Evolutionary conservation across 2,329 filamentous ascomycete genomes (phyloP), one percentile per base, ranked within the genome.

Genomic region (Elsinoe batatas): DNA sequence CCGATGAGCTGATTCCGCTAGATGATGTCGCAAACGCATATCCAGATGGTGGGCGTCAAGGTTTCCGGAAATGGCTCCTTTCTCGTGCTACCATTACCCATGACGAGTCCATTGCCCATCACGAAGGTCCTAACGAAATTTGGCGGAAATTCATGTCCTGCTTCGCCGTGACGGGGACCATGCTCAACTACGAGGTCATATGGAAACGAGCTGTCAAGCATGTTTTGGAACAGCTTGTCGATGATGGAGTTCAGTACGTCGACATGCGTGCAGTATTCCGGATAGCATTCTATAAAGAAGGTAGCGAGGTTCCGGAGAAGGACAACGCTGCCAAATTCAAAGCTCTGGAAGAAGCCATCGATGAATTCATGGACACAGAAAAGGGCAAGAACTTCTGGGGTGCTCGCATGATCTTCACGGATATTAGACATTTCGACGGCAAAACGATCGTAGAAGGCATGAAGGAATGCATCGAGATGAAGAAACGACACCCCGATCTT

Each of bases 171-270:
- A 77, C 91, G 43, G 80, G 81, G 38, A 84, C 82, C 13, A 79
- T 95, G 53, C 77, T 95, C 49, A 87, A 86, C 70, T 95, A 96
- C 70, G 91, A 96, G 70, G 91, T 91, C 12, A 88, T 97, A 60
- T 91, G 88, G 71, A 82, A 89, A 20, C 75, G 76, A 15, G 94
- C 89, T 64, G 72, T 96, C 58, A 81, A 79, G 26, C 79, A 81
- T 18, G 76, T 96, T 63, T 81, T 95, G 69, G 74, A 74, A 49
- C 78, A 84, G 47, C 75, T 96, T 18, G 76, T 84, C n/a, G 81
- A 81, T 3, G 91, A 98, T 67, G 89, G 90, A 3, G 81, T 96
- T 30, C 82, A 78, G 64, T 97, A 89, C 78, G 86, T 87, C 12
- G 93, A 97, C 67, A 73, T 96, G 58, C 79, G 89, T 53, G 80